phyloP scores from a whole-genome alignment of 352 stramenopile species.

The Aphanomyces euteiches region DNA sequence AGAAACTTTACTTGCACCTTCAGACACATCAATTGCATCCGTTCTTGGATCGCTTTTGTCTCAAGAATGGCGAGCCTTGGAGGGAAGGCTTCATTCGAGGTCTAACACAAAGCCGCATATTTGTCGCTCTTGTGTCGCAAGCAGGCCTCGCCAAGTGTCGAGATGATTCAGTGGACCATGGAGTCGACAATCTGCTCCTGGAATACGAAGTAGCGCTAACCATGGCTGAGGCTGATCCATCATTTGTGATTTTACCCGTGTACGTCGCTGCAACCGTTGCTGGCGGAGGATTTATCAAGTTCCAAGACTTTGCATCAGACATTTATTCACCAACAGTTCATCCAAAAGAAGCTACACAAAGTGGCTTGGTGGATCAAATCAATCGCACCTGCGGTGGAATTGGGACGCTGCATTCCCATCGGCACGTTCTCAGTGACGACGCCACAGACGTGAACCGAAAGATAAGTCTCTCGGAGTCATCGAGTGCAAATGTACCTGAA shows the following conservation, averaged over 20 bases:
- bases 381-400: too few species aligned
- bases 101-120: conserved; percentile 8
- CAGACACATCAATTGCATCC: background rate
- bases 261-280: conserved; percentile 3
- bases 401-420: background rate
- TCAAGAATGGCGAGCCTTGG: conserved; percentile 20
- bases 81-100: conserved; percentile 21
- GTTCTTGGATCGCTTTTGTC: conserved; percentile 13
- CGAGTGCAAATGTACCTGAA: background rate
- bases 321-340: conserved; percentile 12
- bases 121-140: conserved; percentile 6
- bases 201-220: conserved; percentile 15
- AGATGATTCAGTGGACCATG: conserved; percentile 4
- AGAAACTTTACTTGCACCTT: conserved; percentile 24
- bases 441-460: conserved; percentile 5
- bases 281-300: conserved; percentile 12
- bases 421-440: background rate
- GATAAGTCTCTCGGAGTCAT: conserved; percentile 8
- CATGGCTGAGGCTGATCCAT: background rate
- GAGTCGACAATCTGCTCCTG: conserved; percentile 12
- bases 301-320: conserved; percentile 14
- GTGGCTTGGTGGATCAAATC: too few species aligned
- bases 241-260: conserved; percentile 10
- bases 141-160: background rate
- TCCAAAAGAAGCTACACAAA: background rate